Conservation (phyloP, 2,329 filamentous ascomycete species). For the Ascochyta koolunga region DNA sequence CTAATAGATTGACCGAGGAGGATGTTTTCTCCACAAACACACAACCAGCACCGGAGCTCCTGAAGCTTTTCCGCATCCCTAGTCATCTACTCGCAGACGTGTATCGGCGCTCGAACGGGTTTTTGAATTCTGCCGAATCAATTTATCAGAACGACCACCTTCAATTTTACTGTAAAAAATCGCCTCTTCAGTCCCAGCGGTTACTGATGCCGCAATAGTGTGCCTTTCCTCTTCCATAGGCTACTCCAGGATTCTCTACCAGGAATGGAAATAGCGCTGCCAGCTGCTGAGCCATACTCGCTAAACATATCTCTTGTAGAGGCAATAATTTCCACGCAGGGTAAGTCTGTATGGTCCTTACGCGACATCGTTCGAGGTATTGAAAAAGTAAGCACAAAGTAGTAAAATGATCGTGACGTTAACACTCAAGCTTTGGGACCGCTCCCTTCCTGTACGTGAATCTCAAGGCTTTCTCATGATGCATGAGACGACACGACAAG, state of each 20-base stretch:
- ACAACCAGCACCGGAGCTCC: conserved; percentile 20
- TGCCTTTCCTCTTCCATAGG: conserved; percentile 1
- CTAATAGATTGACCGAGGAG: neutral
- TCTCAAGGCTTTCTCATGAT: conserved; percentile 12
- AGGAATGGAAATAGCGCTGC: conserved; percentile 1
- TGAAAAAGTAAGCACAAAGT: conserved; percentile 18
- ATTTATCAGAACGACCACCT: conserved; percentile 5
- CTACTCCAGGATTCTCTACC: conserved; percentile 7
- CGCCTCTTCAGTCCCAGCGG: neutral
- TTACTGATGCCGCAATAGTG: conserved; percentile 14
- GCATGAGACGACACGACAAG: conserved; percentile 24
- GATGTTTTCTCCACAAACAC: conserved; percentile 33
- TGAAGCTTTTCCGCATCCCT: conserved; percentile 18
- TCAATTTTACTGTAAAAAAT: conserved; percentile 3
- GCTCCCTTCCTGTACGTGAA: neutral
- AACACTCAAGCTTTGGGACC: neutral
- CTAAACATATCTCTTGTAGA: conserved; percentile 22
- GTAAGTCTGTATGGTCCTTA: conserved; percentile 23
- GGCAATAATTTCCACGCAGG: conserved; percentile 17
- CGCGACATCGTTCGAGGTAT: conserved; percentile 19
- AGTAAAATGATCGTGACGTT: neutral
- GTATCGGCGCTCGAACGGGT: conserved; percentile 26
- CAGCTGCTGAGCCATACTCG: conserved; percentile 13
- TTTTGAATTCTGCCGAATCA: conserved; percentile 15
- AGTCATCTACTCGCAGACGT: conserved; percentile 12